phyloP scores from a whole-genome alignment of 2,329 filamentous ascomycete species.

The Xylariaceae sp. region DNA sequence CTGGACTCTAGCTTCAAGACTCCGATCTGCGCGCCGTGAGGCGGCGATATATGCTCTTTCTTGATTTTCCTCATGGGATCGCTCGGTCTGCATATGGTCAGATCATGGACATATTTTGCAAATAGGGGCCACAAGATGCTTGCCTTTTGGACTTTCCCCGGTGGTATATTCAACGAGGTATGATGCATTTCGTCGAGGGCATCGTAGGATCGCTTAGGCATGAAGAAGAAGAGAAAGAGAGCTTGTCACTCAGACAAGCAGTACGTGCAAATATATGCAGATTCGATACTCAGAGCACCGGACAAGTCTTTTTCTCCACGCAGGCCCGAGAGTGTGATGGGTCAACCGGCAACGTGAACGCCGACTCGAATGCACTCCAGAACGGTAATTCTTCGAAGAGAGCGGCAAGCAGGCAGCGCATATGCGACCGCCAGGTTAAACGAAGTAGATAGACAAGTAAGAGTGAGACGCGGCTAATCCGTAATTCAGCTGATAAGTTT shows the following conservation, averaged over 20 bases:
- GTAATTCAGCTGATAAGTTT: slow-evolving; percentile 3
- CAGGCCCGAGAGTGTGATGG: no score
- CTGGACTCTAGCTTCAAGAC: slow-evolving; percentile 79
- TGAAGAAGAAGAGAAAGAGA: slow-evolving; percentile 15
- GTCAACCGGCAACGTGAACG: neutral
- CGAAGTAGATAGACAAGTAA: neutral
- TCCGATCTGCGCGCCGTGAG: slow-evolving; percentile 79
- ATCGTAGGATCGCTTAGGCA: slow-evolving; percentile 39
- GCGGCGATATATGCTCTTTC: slow-evolving; percentile 90
- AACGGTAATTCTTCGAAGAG: slow-evolving; percentile 4
- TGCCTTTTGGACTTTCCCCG: slow-evolving; percentile 35
- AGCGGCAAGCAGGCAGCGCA: slow-evolving; percentile 13
- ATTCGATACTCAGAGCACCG: neutral
- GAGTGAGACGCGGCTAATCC: neutral
- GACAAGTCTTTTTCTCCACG: no score
- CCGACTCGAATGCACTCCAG: neutral
- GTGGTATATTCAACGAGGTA: slow-evolving; percentile 28
- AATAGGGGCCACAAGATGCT: slow-evolving; percentile 3
- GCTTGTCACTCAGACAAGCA: neutral
- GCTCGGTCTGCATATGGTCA: slow-evolving; percentile 53
- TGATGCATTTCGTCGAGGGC: slow-evolving; percentile 28
- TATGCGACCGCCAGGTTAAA: slow-evolving; percentile 17
- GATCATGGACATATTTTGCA: neutral
- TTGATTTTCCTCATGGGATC: slow-evolving; percentile 76
- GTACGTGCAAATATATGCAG: neutral